phyloP scores from a whole-genome alignment of 495 filamentous ascomycete species.

The Viridothelium virens region DNA sequence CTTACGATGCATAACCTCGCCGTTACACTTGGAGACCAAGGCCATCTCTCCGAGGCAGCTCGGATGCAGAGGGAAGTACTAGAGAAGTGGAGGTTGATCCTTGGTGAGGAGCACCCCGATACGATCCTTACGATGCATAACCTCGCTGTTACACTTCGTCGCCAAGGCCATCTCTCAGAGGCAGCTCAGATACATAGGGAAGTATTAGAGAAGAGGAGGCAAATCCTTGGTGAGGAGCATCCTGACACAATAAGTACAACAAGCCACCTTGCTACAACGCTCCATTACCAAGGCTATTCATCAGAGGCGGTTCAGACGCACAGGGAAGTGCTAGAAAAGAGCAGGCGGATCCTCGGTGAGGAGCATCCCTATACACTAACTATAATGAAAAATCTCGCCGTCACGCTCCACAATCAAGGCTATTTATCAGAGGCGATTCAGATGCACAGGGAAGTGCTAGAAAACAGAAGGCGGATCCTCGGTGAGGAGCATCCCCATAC shows the following conservation, averaged over 20 bases:
- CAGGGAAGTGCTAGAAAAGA: constrained; percentile 17
- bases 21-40: background rate
- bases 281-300: background rate
- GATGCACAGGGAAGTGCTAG: constrained; percentile 22
- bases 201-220: constrained; percentile 20
- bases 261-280: background rate
- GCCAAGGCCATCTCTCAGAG: constrained; percentile 16
- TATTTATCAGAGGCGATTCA: constrained; percentile 18
- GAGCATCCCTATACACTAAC: background rate
- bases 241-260: constrained; percentile 1
- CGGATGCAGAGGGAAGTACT: constrained; percentile 21
- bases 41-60: constrained; percentile 11
- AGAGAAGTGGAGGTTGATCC: background rate
- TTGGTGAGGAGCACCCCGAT: background rate
- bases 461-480: constrained; percentile 19
- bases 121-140: background rate
- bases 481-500: background rate
- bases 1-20: background rate
- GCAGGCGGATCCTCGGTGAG: background rate
- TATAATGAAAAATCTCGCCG: background rate
- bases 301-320: constrained; percentile 16
- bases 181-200: constrained; percentile 24
- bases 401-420: constrained; percentile 9
- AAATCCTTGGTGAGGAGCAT: background rate
- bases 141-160: background rate